Evolutionary conservation across 306 rosid genomes (phyloP).

Genomic region (Begonia peltatifolia): DNA sequence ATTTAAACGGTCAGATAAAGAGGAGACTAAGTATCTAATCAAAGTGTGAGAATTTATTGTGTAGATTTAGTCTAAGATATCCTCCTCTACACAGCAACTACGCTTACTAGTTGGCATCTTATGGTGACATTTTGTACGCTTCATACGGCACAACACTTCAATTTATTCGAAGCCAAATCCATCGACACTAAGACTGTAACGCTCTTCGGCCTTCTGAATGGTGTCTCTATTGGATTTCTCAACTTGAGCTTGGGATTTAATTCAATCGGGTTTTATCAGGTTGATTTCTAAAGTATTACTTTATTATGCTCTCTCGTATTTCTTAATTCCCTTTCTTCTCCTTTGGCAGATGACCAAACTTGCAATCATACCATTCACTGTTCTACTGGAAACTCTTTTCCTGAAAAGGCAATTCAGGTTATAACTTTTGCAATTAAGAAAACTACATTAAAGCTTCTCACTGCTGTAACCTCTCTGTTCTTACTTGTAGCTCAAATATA

Average conservation of each 20-base stretch:
- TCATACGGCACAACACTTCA: constrained; percentile 69
- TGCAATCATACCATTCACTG: constrained; percentile 96
- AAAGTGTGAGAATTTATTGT: too few relatives aligned
- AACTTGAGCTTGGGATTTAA: constrained; percentile 94
- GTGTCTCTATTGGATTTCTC: constrained; percentile 84
- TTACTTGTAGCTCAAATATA: constrained; percentile 55
- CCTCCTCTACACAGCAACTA: constrained; percentile 42
- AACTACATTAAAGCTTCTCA: neutral
- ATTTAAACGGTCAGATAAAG: too few relatives aligned
- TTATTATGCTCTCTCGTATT: neutral
- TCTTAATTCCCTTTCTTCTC: constrained; percentile 1
- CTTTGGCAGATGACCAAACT: constrained; percentile 90
- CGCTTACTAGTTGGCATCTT: constrained; percentile 97
- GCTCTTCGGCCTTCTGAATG: constrained; percentile 86
- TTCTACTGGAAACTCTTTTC: constrained; percentile 63
- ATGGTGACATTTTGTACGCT: constrained; percentile 94
- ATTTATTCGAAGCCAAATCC: constrained; percentile 60
- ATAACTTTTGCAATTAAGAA: constrained; percentile 5
- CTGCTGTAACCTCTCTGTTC: neutral
- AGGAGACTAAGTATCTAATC: too few relatives aligned
- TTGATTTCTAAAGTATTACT: constrained; percentile 2
- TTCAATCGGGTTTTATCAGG: constrained; percentile 98
- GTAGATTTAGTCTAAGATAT: too few relatives aligned
- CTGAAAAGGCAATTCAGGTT: constrained; percentile 89
- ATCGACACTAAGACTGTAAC: constrained; percentile 67